Percentiles rank a stretch among this genome's conserved stretches.
Conservation (phyloP, 352 stramenopile species). For the Globisporangium abappressorium region DNA sequence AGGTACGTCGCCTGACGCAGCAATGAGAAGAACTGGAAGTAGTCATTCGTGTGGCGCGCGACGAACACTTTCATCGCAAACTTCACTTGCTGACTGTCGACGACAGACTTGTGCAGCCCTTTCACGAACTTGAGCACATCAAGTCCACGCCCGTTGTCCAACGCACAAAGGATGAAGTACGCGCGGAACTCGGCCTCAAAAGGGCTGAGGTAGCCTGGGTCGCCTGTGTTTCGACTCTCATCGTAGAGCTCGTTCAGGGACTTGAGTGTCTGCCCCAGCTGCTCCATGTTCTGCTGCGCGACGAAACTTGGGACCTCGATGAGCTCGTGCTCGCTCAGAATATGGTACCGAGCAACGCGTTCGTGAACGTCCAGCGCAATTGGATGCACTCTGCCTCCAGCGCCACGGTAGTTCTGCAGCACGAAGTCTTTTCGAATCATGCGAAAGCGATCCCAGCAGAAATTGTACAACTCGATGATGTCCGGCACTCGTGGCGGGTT, state of each 20-base stretch:
- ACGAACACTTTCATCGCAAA: constrained; percentile 88
- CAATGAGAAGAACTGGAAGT: constrained; percentile 80
- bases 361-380: constrained; percentile 93
- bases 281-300: constrained; percentile 88
- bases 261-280: constrained; percentile 85
- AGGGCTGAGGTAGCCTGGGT: constrained; percentile 60
- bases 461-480: constrained; percentile 93
- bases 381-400: constrained; percentile 89
- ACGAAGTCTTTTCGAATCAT: constrained; percentile 97
- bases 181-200: constrained; percentile 83
- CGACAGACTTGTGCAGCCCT: constrained; percentile 46
- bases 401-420: constrained; percentile 95
- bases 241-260: constrained; percentile 88
- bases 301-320: constrained; percentile 81
- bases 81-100: constrained; percentile 72
- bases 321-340: constrained; percentile 94
- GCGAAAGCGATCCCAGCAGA: constrained; percentile 94
- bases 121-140: constrained; percentile 89
- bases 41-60: constrained; percentile 80
- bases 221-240: constrained; percentile 64
- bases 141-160: constrained; percentile 79
- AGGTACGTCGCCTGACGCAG: constrained; percentile 74
- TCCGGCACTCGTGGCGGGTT: constrained; percentile 65
- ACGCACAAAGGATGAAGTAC: constrained; percentile 84
- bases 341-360: constrained; percentile 93